A percentile compares a stretch with the other conserved stretches of the same genome.
phyloP scores from a whole-genome alignment of 129 eudicot species.

The Chrysanthemum makinoi region DNA sequence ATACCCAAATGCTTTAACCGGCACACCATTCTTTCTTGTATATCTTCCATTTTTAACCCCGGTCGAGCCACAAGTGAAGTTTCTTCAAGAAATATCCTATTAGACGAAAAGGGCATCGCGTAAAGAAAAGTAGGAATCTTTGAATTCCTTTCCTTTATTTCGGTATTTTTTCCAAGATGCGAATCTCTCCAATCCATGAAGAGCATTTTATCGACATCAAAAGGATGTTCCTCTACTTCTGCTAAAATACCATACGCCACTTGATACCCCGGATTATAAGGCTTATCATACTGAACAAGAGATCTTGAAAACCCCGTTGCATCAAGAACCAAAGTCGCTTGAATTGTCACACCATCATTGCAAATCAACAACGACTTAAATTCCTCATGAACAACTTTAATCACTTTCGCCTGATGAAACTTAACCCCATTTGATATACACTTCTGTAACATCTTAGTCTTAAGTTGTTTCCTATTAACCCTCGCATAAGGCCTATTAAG shows the following conservation, averaged over 20 bases:
- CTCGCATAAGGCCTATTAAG: slow-evolving; percentile 92
- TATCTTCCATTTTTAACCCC: slow-evolving; percentile 77
- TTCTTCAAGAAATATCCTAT: slow-evolving; percentile 85
- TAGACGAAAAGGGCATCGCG: slow-evolving; percentile 95
- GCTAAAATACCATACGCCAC: slow-evolving; percentile 97
- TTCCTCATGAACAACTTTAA: slow-evolving; percentile 89
- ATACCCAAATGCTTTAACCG: slow-evolving; percentile 91
- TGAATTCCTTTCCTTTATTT: slow-evolving; percentile 62
- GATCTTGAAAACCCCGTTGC: slow-evolving; percentile 93
- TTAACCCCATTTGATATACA: slow-evolving; percentile 91
- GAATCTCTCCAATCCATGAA: slow-evolving; percentile 99
- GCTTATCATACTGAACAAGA: slow-evolving; percentile 88
- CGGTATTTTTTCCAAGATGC: slow-evolving; percentile 56
- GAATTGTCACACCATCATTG: slow-evolving; percentile 83
- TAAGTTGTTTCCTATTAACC: slow-evolving; percentile 86
- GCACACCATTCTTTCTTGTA: slow-evolving; percentile 93
- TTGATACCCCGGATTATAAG: slow-evolving; percentile 98
- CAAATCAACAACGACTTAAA: slow-evolving; percentile 75
- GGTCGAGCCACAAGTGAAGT: slow-evolving; percentile 99
- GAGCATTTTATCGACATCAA: slow-evolving; percentile 87
- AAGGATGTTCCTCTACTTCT: slow-evolving; percentile 94
- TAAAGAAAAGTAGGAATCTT: slow-evolving; percentile 89
- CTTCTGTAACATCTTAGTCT: slow-evolving; percentile 91
- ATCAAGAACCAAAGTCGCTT: slow-evolving; percentile 92
- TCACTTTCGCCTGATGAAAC: slow-evolving; percentile 91